A percentile compares a stretch with the other conserved stretches of the same genome.
Evolutionary conservation across 192 early-diverging fungal genomes (phyloP).

Genomic region (Spizellomyces punctatus): DNA sequence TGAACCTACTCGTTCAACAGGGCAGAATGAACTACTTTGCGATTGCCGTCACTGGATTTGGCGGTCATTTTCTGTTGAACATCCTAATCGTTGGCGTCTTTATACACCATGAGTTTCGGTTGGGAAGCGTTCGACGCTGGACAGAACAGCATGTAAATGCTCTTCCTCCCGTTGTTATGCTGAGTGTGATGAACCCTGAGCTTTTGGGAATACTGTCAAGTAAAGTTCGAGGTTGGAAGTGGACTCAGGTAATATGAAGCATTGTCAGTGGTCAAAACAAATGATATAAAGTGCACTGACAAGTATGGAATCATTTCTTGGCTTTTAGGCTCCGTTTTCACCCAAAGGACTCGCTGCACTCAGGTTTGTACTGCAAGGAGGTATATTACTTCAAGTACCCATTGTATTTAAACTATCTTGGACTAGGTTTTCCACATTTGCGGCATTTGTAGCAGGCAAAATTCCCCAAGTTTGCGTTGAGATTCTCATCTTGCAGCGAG

Average conservation of each 20-base stretch:
- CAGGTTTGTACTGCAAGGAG: background rate
- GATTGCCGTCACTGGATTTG: slow-evolving; percentile 12
- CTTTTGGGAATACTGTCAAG: slow-evolving; percentile 14
- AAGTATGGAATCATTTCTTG: background rate
- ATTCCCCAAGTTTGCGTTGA: slow-evolving; percentile 19
- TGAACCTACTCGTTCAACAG: slow-evolving; percentile 1
- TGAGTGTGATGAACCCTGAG: slow-evolving; percentile 13
- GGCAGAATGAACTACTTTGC: slow-evolving; percentile 7
- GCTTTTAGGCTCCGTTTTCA: slow-evolving; percentile 16
- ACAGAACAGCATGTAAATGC: slow-evolving; percentile 9
- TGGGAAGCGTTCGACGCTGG: slow-evolving; percentile 4
- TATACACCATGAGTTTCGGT: slow-evolving; percentile 14
- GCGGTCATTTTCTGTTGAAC: slow-evolving; percentile 9
- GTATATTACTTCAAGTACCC: background rate
- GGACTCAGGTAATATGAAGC: too few species aligned
- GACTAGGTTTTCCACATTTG: slow-evolving; percentile 16
- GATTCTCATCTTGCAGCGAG: slow-evolving; percentile 7
- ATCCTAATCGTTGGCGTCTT: background rate
- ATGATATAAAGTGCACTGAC: too few species aligned
- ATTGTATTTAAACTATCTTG: background rate
- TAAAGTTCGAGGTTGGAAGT: background rate
- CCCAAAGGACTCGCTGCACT: slow-evolving; percentile 5
- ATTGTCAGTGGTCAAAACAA: too few species aligned
- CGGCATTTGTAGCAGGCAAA: slow-evolving; percentile 12
- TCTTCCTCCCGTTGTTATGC: slow-evolving; percentile 10